A percentile compares a stretch with the other conserved stretches of the same genome.
Evolutionary conservation across 2,329 filamentous ascomycete species (phyloP).

Genomic region (Penicillium oxalicum): DNA sequence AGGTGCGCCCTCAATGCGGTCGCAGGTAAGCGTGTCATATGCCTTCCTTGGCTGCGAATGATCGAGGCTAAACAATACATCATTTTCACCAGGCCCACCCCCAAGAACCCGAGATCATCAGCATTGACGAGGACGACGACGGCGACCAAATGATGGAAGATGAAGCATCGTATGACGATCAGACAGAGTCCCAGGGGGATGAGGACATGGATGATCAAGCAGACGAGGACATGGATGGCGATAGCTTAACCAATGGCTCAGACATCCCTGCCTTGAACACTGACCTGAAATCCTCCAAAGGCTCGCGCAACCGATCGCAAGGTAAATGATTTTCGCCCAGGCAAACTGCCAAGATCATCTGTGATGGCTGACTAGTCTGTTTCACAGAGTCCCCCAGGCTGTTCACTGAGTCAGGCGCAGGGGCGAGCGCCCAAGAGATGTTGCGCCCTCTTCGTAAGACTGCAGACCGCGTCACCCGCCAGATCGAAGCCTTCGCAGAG

Average conservation of each 20-base stretch:
- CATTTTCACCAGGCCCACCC: conserved; percentile 10
- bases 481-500: conserved; percentile 82
- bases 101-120: conserved; percentile 34
- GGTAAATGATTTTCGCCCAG: conserved; percentile 6
- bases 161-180: conserved; percentile 22
- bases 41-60: conserved; percentile 2
- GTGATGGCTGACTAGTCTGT: conserved; percentile 7
- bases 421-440: conserved; percentile 38
- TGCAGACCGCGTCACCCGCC: conserved; percentile 64
- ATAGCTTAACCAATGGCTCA: conserved; percentile 24
- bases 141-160: conserved; percentile 25
- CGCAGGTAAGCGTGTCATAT: conserved; percentile 14
- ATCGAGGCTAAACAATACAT: conserved; percentile 11
- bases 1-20: conserved; percentile 4
- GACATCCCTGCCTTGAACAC: conserved; percentile 22
- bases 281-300: conserved; percentile 13
- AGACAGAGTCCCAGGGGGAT: conserved; percentile 21
- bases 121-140: conserved; percentile 35
- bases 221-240: conserved; percentile 27
- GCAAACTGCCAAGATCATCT: neutral
- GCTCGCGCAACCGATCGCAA: conserved; percentile 8
- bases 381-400: conserved; percentile 26
- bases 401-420: conserved; percentile 41
- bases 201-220: conserved; percentile 21
- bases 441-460: conserved; percentile 58